A percentile compares a stretch with the other conserved stretches of the same genome.
phyloP scores from a whole-genome alignment of 1,284 basidiomycete species.

The Microbotryum saponariae region DNA sequence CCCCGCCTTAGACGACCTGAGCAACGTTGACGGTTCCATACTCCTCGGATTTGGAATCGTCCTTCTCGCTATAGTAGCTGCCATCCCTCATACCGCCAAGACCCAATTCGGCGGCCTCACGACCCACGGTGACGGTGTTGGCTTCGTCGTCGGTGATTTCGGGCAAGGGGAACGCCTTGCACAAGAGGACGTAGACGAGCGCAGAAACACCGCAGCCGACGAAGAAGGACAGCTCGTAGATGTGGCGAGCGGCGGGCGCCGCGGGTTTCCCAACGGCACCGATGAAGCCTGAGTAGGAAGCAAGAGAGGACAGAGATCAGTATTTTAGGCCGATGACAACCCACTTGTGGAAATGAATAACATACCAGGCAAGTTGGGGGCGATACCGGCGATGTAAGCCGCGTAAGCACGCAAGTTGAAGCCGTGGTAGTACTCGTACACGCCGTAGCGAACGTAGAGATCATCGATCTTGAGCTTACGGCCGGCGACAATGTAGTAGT shows the following conservation, averaged over 20 bases:
- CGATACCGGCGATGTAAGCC: slow-evolving; percentile 60
- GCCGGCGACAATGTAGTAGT: slow-evolving; percentile 69
- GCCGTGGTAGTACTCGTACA: slow-evolving; percentile 70
- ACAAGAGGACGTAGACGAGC: slow-evolving; percentile 56
- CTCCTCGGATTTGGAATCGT: too few species aligned
- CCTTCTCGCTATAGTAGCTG: too few species aligned
- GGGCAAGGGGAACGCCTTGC: slow-evolving; percentile 35
- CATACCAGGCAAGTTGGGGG: slow-evolving; percentile 59
- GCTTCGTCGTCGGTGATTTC: slow-evolving; percentile 15
- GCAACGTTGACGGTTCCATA: too few species aligned
- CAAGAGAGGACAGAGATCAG: slow-evolving; percentile 33
- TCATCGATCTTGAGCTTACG: slow-evolving; percentile 65
- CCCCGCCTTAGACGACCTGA: too few species aligned
- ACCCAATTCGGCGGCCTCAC: too few species aligned
- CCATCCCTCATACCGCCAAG: too few species aligned
- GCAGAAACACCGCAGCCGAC: slow-evolving; percentile 60
- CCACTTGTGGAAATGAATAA: neutral
- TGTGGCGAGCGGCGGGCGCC: slow-evolving; percentile 57
- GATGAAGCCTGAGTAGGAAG: slow-evolving; percentile 26
- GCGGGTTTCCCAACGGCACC: slow-evolving; percentile 52
- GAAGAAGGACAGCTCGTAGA: slow-evolving; percentile 32
- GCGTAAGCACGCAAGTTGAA: slow-evolving; percentile 57
- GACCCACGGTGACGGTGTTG: neutral
- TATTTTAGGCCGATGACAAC: slow-evolving; percentile 10
- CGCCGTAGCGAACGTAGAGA: slow-evolving; percentile 57